Base-by-base conservation (phyloP, 2,329 filamentous ascomycete genomes). In the Scytalidium sp. region DNA sequence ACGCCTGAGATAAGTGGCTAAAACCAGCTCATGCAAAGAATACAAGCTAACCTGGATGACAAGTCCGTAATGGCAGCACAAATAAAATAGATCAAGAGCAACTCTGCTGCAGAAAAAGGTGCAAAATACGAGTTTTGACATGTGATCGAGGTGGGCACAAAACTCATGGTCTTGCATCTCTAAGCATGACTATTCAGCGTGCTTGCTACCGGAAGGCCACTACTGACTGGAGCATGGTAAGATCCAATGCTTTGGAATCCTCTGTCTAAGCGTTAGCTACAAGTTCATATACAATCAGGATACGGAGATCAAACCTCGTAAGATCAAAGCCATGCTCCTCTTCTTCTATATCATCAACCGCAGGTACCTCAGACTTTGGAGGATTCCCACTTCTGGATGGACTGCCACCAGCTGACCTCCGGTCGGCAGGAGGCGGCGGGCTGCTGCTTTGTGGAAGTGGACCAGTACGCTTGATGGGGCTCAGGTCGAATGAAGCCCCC, bases 181-280 rank as follows among this genome's bases (percentile, higher is more conserved):
- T n/a, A 36, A 9, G 32, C 32, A n/a, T 36, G 32, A n/a, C 32
- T 36, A 36, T 36, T 36, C 11, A 36, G 32, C 32, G 49, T 22
- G 46, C 43, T 46, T 21, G 47, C 47, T 23, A 55, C 55, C 25
- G 54, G 36, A 43, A 57, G 25, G 41, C 53, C 51, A 44, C 54
- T 55, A 13, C 52, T 41, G 44, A 52, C 50, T 19, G 60, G 54
- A 17, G 76, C 36, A 56, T 85, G 82, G 53, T 81, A 85, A 1
- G 80, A 76, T 23, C 80, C 79, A 46, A 85, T 85, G 54, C 78
- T 84, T 63, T 85, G 82, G 57, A 85, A 85, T 0, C 83, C 83
- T 69, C 64, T 65, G 50, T 36, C 50, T 17, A 20, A 53, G 39
- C 41, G 60, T 73, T 62, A 70, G 63, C 43, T 48, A 53, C 27